phyloP scores from a whole-genome alignment of 23 red algal genomes.

The Gracilariopsis chorda region DNA sequence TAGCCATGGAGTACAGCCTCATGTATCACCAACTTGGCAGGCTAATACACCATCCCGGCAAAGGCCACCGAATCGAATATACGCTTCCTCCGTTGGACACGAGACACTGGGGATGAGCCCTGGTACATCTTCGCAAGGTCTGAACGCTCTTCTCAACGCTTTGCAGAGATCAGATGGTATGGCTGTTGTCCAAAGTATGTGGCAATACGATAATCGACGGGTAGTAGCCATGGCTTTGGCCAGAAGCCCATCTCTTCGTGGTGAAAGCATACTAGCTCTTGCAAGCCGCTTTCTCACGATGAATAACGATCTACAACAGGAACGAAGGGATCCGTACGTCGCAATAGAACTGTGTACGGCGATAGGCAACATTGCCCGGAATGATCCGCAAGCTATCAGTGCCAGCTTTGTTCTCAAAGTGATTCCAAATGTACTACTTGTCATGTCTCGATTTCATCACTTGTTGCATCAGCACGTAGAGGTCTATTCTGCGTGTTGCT shows the following conservation, averaged over 20 bases:
- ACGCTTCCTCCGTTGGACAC: neutral
- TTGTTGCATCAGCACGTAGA: neutral
- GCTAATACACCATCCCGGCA: neutral
- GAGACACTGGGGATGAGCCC: neutral
- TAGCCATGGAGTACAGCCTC: neutral
- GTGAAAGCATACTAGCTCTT: neutral
- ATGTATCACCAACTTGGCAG: neutral
- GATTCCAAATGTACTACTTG: neutral
- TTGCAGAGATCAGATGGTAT: neutral
- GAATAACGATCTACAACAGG: neutral
- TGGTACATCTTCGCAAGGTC: neutral
- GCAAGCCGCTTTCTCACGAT: neutral
- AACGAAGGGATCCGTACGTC: slow-evolving; percentile 1
- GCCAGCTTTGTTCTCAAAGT: neutral
- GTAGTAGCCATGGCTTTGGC: neutral
- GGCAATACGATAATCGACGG: neutral
- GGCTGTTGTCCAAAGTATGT: neutral
- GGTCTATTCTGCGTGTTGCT: slow-evolving; percentile 25
- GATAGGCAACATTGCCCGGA: slow-evolving; percentile 50
- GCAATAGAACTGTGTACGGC: slow-evolving; percentile 19
- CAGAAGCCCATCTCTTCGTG: neutral
- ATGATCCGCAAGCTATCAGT: neutral
- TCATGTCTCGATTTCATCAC: slow-evolving; percentile 18
- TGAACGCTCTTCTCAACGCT: neutral
- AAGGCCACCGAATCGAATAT: neutral